Base-by-base conservation (phyloP, 495 filamentous ascomycete genomes). In the Neurospora sp. region DNA sequence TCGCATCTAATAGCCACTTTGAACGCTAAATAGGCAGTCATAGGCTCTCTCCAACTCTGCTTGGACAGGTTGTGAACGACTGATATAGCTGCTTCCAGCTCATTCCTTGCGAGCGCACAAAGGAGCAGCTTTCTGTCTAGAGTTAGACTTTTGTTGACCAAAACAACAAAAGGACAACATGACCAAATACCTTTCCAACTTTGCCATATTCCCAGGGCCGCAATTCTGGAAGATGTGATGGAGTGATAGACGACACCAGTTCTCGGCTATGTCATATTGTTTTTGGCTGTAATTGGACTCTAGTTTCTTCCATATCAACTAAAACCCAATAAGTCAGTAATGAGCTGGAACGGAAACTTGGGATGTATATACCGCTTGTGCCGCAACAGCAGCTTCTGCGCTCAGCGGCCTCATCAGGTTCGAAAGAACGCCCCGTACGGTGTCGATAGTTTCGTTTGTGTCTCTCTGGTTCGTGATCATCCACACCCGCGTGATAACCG, bases 281-380 rank as follows among this genome's bases (percentile, higher is more conserved):
- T 84, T 82, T 45, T 88, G 84, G 15, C 78, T 83, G 73, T 88
- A 88, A 31, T 84, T 83, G 5, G 83, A 80, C 42, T 93, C 91
- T 38, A 92, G 82, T 59, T 85, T 84, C 79, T 93, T 97, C 92
- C 93, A 96, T 36, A 96, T 82, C 13, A 96, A 82, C 89, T 94
- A 59, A 2, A 39, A 2, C 8, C n/a, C 17, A 62, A 37, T 9
- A 39, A 38, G 70, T 70, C 70, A 69, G 28, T 72, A 69, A 9
- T 21, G n/a, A 28, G 8, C 37, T 19, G 13, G 24, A 17, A 48
- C 28, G 9, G 28, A 8, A 17, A 17, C 24, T 42, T 28, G 34
- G 6, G 4, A 48, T 24, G 10, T 6, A 75, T 87, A 71, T 81
- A 93, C 92, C 75, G 89, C 90, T 75, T 95, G 89, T 17, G 88